Base-by-base conservation (phyloP, 352 stramenopile genomes). In the Thalassiosira livingstoniorum region DNA sequence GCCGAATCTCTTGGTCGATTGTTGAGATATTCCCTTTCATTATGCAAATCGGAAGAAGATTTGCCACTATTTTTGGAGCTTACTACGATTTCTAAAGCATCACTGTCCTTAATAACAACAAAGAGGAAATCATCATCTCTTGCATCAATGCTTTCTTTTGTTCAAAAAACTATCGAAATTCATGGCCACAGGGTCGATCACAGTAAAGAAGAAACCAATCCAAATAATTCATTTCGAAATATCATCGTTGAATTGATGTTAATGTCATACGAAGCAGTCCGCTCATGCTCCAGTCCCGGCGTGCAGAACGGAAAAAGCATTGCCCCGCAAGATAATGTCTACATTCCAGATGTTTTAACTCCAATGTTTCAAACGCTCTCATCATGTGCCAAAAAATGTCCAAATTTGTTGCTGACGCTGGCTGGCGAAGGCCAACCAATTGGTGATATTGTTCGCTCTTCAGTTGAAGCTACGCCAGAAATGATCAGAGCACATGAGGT, bases 331-430 rank as follows among this genome's bases (percentile, higher is more conserved):
- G 53, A 62, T 35, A 55, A 47, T 62, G 62, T 69, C 42, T 1
- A 27, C 37, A 73, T 60, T 42, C 34, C 54, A 31, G 57, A 69
- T 43, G 58, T 78, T 60, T 62, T 83, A 34, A 57, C 68, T 60
- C 47, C 78, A n/a, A 82, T 91, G 57, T 85, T 92, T 29, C 66
- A 75, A 39, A 67, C 87, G 34, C 62, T 91, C 21, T 69, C 65
- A 39, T 39, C 43, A 13, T 86, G 75, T 57, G 67, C 65, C n/a
- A 78, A 77, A 13, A 55, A 67, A 21, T 90, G 82, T 31, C 85
- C 87, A 13, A 45, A 77, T 21, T 87, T 92, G 70, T 64, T 92
- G 31, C 29, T 90, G 5, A 61, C 45, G 32, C n/a, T 89, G n/a
- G 45, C 85, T 45, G 61, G 55, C 67, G 70, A 81, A 18, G 55